Percentiles rank a stretch among this genome's conserved stretches.
These are phyloP conservation scores for Elymus sibiricus DNA, from an alignment of 176 grass and related monocot species.

Conservation along the genomic window DNA sequence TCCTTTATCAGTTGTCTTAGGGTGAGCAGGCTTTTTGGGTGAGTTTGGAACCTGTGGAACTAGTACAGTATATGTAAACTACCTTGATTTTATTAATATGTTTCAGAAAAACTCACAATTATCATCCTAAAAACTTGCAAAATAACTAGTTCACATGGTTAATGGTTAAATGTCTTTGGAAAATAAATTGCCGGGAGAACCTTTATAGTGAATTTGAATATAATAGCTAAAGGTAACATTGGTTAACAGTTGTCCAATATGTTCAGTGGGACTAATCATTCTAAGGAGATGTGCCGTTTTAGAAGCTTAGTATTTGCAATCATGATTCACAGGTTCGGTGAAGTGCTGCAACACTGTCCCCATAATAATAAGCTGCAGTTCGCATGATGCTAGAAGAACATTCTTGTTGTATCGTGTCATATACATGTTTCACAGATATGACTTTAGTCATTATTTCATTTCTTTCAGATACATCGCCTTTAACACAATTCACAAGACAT, in stretches of 20 bases:
- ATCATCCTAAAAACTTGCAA: not conserved
- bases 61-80: not conserved
- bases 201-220: not conserved
- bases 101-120: not conserved
- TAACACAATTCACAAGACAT: not conserved
- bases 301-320: not conserved
- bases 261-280: not conserved
- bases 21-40: not conserved
- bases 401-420: not conserved
- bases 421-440: not conserved
- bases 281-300: not conserved
- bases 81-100: not conserved
- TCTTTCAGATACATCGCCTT: not conserved
- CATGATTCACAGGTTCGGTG: not conserved
- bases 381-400: not conserved
- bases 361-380: not conserved
- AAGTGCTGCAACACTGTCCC: not conserved
- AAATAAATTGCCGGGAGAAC: conserved; percentile 1
- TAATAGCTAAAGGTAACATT: not conserved
- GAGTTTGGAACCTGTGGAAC: not conserved
- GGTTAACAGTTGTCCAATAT: not conserved
- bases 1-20: not conserved
- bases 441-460: not conserved
- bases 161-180: not conserved
- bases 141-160: not conserved